Evolutionary conservation across 1,284 basidiomycete genomes (phyloP).

Genomic region (Phlebopus sp.): DNA sequence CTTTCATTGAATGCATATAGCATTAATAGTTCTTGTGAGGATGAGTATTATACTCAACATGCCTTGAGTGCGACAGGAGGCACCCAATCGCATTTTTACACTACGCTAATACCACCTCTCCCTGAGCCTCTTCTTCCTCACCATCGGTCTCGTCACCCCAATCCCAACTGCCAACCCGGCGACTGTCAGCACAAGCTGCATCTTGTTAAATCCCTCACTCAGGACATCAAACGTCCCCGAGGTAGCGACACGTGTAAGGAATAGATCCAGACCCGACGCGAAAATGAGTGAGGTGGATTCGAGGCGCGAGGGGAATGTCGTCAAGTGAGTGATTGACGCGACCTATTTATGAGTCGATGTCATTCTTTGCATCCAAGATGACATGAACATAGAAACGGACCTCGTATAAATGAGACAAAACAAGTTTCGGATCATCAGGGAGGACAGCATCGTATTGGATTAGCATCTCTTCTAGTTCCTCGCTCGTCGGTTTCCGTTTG

Average conservation of each 20-base stretch:
- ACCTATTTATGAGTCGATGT: slow-evolving; percentile 42
- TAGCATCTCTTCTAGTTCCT: slow-evolving; percentile 85
- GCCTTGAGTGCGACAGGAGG: no score
- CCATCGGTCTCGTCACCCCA: slow-evolving; percentile 73
- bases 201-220: slow-evolving; percentile 90
- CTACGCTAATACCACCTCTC: slow-evolving; percentile 70
- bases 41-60: no score
- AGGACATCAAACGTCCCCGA: slow-evolving; percentile 94
- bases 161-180: slow-evolving; percentile 72
- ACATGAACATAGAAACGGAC: slow-evolving; percentile 40
- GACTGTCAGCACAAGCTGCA: slow-evolving; percentile 85
- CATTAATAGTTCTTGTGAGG: no score
- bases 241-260: slow-evolving; percentile 80
- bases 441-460: slow-evolving; percentile 83
- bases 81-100: no score
- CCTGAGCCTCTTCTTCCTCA: slow-evolving; percentile 57
- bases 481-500: slow-evolving; percentile 68
- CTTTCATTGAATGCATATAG: no score
- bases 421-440: slow-evolving; percentile 67
- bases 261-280: slow-evolving; percentile 84
- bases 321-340: slow-evolving; percentile 60
- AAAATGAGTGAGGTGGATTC: slow-evolving; percentile 93
- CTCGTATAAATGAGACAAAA: slow-evolving; percentile 78
- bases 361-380: slow-evolving; percentile 1
- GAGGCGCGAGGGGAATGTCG: slow-evolving; percentile 79